phyloP scores from a whole-genome alignment of 352 stramenopile genomes.

The Elongisporangium prolatum region DNA sequence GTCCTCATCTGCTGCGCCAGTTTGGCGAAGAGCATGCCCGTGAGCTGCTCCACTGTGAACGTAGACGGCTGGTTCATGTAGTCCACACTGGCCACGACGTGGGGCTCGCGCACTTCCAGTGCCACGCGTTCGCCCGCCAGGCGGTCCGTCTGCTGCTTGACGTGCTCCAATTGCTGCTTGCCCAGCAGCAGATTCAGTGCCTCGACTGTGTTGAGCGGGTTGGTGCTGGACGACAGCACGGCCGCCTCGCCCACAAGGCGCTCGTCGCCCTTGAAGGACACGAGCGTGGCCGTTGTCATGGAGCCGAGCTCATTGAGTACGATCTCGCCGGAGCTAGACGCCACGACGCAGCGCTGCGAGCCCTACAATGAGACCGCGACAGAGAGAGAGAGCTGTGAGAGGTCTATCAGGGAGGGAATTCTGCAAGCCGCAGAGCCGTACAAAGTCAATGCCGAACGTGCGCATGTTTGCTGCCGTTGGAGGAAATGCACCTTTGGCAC shows the following conservation, averaged over 20 bases:
- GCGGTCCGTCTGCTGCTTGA: constrained; percentile 30
- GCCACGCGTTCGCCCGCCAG: constrained; percentile 45
- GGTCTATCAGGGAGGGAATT: no score
- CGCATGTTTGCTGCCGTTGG: constrained; percentile 7
- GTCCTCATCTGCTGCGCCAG: constrained; percentile 56
- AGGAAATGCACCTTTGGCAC: no score
- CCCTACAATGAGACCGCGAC: no score
- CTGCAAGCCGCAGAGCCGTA: constrained; percentile 27
- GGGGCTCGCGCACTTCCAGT: constrained; percentile 26
- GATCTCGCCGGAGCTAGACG: constrained; percentile 65
- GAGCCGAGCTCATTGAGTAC: constrained; percentile 87
- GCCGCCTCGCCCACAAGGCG: constrained; percentile 79
- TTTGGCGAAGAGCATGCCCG: constrained; percentile 77
- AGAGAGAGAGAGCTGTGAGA: constrained; percentile 1
- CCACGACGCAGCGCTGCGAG: constrained; percentile 74
- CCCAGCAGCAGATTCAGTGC: constrained; percentile 64
- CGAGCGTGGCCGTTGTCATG: constrained; percentile 82
- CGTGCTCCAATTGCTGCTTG: constrained; percentile 36
- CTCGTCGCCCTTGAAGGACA: constrained; percentile 87
- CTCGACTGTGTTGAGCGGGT: constrained; percentile 78
- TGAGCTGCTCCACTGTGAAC: constrained; percentile 72
- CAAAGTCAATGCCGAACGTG: constrained; percentile 80
- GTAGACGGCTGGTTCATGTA: constrained; percentile 35
- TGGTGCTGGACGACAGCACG: constrained; percentile 81
- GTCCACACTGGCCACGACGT: constrained; percentile 56